Conservation (phyloP, 106 monocot species). For the Hemerocallis citrina region DNA sequence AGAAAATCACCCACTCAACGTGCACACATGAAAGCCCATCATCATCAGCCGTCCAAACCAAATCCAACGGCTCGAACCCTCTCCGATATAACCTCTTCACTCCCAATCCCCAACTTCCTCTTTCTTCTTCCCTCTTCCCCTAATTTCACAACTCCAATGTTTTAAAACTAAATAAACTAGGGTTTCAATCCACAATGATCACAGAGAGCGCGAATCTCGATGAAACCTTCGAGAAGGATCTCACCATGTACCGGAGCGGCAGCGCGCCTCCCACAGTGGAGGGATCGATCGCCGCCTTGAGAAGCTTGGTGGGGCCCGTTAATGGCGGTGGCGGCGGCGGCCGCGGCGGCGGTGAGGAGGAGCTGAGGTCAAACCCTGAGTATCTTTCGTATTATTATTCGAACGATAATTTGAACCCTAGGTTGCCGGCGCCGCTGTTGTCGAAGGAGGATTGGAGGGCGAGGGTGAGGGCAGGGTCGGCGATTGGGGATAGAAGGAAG, state of each 20-base stretch:
- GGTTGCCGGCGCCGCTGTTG: conserved; percentile 39
- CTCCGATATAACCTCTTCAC: too few species aligned
- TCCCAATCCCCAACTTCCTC: too few species aligned
- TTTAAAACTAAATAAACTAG: too few species aligned
- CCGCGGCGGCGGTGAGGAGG: conserved; percentile 33
- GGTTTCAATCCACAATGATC: too few species aligned
- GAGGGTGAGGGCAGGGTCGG: conserved; percentile 21
- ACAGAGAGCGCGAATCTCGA: too few species aligned
- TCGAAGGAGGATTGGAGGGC: conserved; percentile 60
- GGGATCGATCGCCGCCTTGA: conserved; percentile 50
- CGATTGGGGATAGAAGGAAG: conserved; percentile 20
- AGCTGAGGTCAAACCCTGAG: conserved; percentile 48
- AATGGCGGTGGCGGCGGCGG: neutral
- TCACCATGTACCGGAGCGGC: conserved; percentile 57
- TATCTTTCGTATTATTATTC: conserved; percentile 51
- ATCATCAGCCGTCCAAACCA: too few species aligned
- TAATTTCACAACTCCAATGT: too few species aligned
- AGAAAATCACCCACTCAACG: too few species aligned
- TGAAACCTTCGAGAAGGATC: too few species aligned
- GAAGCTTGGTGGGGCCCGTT: conserved; percentile 21
- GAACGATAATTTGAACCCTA: conserved; percentile 51
- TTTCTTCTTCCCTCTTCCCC: too few species aligned
- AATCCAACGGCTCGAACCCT: too few species aligned
- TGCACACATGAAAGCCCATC: too few species aligned
- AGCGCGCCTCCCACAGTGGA: conserved; percentile 88